Base-by-base conservation (phyloP, 805 yeast species). In the Tetrapisispora namnaoensis region DNA sequence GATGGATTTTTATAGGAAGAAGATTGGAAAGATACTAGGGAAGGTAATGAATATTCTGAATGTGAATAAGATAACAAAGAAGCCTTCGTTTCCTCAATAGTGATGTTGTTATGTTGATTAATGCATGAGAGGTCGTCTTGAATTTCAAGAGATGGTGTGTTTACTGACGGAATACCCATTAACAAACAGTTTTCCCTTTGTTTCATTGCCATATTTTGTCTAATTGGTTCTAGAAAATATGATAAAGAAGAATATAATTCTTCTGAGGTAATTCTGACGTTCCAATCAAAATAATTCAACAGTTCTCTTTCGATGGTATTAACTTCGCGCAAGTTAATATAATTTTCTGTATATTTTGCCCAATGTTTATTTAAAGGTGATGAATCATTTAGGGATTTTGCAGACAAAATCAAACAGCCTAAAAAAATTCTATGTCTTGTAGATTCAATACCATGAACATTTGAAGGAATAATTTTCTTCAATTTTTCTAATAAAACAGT, bases 301-400 rank as follows among this genome's bases (percentile, higher is more conserved):
- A 91, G 72, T 69, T 91, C 97, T 55, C 89, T 75, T 69, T 91
- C 99, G 60, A 93, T 83, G 54, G 87, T 79, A 67, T 91, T 91
- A 48, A 91, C 88, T 60, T 91, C 98, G 22, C 74, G 75, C 38
- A 85, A 70, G 11, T 81, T 65, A 51, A 91, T 76, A 42, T 91
- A 73, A 1, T 96, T 96, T 62, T 83, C 82, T 8, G 98, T 88
- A 72, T 90, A 90, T 51, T 78, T 75, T 11, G 95, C 82, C 99
- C 99, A 91, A 70, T 91, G 96, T 70, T 84, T 89, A 70, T 91
- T 91, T 66, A 89, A 76, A 39, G 98, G 98, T 17, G 93, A 82
- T 9, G 95, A 85, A 71, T 91, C 99, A 68, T 91, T 91, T 55
- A 88, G 76, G 55, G 81, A 80, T 70, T 91, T 91, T 18, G 97